Evolutionary conservation across 2,329 filamentous ascomycete species (phyloP).

Genomic region (Paraphoma sp.): DNA sequence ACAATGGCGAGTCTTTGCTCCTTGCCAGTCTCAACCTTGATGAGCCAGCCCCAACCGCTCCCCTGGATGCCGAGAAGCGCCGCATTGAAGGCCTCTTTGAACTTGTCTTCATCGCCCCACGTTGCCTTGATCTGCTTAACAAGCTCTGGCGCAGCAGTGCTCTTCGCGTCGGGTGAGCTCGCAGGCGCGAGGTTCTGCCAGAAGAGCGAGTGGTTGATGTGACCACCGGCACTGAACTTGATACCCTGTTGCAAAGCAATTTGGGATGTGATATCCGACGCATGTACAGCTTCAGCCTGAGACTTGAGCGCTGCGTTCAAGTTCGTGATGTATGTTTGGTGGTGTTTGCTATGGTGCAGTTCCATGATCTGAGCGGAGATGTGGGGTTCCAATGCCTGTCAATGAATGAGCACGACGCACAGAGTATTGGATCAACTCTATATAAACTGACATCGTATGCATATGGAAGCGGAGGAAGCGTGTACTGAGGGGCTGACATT

Average conservation of each 20-base stretch:
- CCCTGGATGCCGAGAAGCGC: constrained; percentile 77
- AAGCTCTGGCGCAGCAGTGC: constrained; percentile 64
- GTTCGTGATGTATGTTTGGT: constrained; percentile 79
- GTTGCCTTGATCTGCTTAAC: constrained; percentile 65
- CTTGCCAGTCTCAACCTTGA: constrained; percentile 67
- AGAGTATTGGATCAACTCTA: no score
- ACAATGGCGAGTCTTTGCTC: constrained; percentile 67
- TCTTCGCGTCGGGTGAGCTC: constrained; percentile 63
- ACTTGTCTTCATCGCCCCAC: constrained; percentile 73
- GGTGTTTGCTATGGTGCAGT: constrained; percentile 80
- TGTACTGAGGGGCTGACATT: constrained; percentile 57
- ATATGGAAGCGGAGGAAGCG: constrained; percentile 71
- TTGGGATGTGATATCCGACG: constrained; percentile 67
- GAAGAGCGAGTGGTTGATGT: constrained; percentile 93
- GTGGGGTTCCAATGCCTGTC: constrained; percentile 72
- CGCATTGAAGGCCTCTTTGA: constrained; percentile 70
- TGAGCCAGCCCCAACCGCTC: constrained; percentile 88
- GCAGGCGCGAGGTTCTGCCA: constrained; percentile 81
- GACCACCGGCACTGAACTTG: constrained; percentile 89
- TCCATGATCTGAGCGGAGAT: constrained; percentile 83
- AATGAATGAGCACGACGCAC: constrained; percentile 11
- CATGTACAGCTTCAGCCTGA: constrained; percentile 63
- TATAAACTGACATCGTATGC: constrained; percentile 69
- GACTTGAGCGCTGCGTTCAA: constrained; percentile 71
- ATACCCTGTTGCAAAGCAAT: constrained; percentile 73